Percentiles rank a stretch among this genome's conserved stretches.
phyloP scores from a whole-genome alignment of 163 green algal genomes.

The Trebouxia gelatinosa region DNA sequence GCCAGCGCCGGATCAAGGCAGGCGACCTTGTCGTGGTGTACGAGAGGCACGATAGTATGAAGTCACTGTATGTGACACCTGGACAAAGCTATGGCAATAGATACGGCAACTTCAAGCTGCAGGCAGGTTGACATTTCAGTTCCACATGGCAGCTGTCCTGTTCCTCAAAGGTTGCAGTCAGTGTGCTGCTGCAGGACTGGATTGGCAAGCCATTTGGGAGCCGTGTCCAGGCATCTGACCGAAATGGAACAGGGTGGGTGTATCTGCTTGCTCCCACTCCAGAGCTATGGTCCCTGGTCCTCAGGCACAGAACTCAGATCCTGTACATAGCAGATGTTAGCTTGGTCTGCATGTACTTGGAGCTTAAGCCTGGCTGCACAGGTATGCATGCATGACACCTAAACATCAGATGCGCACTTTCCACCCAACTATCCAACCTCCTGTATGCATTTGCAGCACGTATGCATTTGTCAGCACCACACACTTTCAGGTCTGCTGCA shows the following conservation, averaged over 20 bases:
- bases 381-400: conserved; percentile 37
- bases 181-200: conserved; percentile 83
- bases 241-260: conserved; percentile 59
- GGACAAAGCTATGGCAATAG: conserved; percentile 56
- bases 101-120: conserved; percentile 69
- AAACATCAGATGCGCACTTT: too few species aligned
- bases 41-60: conserved; percentile 76
- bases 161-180: not conserved
- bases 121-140: conserved; percentile 40
- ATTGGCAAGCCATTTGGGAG: conserved; percentile 77
- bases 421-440: too few species aligned
- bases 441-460: too few species aligned
- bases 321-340: conserved; percentile 95
- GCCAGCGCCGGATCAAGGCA: conserved; percentile 32
- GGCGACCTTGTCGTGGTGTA: conserved; percentile 90
- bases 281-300: conserved; percentile 93
- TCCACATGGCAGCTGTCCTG: not conserved
- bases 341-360: conserved; percentile 77
- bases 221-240: conserved; percentile 51
- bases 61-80: conserved; percentile 57
- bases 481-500: too few species aligned
- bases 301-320: conserved; percentile 96
- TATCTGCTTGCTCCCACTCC: conserved; percentile 86
- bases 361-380: conserved; percentile 78
- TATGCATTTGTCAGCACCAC: too few species aligned